Evolutionary conservation across 1,284 basidiomycete genomes (phyloP), one percentile per base, ranked within the genome.

Genomic region (Neolentinus lepideus): DNA sequence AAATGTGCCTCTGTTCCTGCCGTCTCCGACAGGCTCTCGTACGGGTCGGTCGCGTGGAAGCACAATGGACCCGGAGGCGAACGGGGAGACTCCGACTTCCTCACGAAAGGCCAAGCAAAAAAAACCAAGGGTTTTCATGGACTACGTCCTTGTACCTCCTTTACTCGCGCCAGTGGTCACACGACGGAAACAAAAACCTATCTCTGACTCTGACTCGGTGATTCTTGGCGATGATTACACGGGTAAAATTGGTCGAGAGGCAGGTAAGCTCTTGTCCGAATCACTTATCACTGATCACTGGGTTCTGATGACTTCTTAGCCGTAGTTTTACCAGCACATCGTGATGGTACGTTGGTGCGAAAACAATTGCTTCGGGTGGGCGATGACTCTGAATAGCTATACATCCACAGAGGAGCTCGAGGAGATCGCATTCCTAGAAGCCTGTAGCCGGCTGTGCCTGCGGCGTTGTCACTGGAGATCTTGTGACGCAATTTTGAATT

Each of bases 401-500:
- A 21, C n/a, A 4, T 21, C 19, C 38, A 6, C 38, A 43, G 38
- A 21, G 38, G 38, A 6, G 38, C 38, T 43, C 38, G 38, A 43
- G 38, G 38, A 43, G 19, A 43, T 4, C 6, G 38, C 38, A 16
- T 43, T 43, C 38, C 3, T 43, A 43, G 64, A 77, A 55, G 73
- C 81, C 56, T 76, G 71, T 58, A 74, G 72, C 11, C 70, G 80
- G 57, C 61, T 86, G 53, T 71, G 70, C 56, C 71, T 73, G 58
- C 67, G 71, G 35, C 69, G 63, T 12, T 90, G 86, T 67, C 71
- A 70, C 60, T 90, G 88, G 87, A 67, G 66, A 55, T 72, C 73
- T 31, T 90, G 87, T 65, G 69, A 71, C 56, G 72, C 71, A 50
- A 61, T 80, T 21, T 63, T 87, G 61, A 85, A 84, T 62, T 81